Evolutionary conservation across 1,139 yeast genomes (phyloP).

Genomic region (Candida albicans): DNA sequence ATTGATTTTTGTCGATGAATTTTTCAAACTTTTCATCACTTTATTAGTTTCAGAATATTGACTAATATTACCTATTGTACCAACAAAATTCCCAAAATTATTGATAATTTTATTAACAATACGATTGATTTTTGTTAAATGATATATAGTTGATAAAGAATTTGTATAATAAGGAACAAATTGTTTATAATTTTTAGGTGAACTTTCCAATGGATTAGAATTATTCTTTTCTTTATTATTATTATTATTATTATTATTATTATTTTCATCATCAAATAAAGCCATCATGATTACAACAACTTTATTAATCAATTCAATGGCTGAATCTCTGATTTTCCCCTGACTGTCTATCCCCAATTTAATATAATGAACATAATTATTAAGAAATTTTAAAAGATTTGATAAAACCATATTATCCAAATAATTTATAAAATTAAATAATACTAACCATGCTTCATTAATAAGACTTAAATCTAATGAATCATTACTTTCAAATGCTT

Average conservation of each 20-base stretch:
- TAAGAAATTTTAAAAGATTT: conserved; percentile 36
- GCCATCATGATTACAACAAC: conserved; percentile 28
- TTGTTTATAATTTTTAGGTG: conserved; percentile 37
- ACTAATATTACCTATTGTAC: conserved; percentile 34
- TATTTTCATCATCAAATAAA: conserved; percentile 33
- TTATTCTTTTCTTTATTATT: conserved; percentile 20
- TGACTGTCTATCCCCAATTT: conserved; percentile 29
- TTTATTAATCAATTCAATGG: conserved; percentile 27
- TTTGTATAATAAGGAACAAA: conserved; percentile 46
- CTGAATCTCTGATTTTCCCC: conserved; percentile 30
- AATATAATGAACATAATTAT: conserved; percentile 39
- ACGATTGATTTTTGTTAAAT: conserved; percentile 32
- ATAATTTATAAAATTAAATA: conserved; percentile 38
- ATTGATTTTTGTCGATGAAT: conserved; percentile 32
- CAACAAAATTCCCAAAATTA: conserved; percentile 34
- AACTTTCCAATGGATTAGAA: conserved; percentile 35
- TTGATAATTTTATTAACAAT: conserved; percentile 34
- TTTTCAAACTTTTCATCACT: conserved; percentile 35
- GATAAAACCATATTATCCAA: conserved; percentile 33
- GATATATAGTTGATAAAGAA: conserved; percentile 42
- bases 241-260: conserved; percentile 24
- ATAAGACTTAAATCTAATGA: conserved; percentile 44
- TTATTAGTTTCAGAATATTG: conserved; percentile 40
- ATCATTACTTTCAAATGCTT: conserved; percentile 40
- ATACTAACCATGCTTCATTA: conserved; percentile 48